phyloP scores from a whole-genome alignment of 2,329 filamentous ascomycete genomes.

The Colletotrichum sp. region DNA sequence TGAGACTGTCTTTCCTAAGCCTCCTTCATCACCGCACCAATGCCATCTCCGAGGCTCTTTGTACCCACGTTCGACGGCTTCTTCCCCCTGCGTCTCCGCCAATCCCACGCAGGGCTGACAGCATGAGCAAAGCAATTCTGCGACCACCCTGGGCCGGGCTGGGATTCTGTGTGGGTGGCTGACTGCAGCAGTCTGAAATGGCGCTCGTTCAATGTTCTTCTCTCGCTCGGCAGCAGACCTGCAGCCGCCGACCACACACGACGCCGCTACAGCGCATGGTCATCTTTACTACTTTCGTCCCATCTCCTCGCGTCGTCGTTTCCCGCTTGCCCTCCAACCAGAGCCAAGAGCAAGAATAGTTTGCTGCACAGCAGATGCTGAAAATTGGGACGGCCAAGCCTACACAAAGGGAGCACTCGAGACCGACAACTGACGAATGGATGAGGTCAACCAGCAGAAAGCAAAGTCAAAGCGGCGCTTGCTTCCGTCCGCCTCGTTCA shows the following conservation, averaged over 20 bases:
- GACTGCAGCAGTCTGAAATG: neutral
- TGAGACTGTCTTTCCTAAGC: neutral
- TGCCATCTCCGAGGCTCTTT: neutral
- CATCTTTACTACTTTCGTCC: neutral
- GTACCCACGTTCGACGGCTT: neutral
- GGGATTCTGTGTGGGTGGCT: neutral
- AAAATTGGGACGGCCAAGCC: neutral
- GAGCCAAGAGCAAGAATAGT: conserved; percentile 8
- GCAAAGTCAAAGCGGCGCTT: neutral
- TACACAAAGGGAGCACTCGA: neutral
- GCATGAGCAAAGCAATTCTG: conserved; percentile 3
- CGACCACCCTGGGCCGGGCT: neutral
- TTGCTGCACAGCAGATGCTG: neutral
- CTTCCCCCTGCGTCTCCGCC: conserved; percentile 6
- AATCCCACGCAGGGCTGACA: conserved; percentile 16
- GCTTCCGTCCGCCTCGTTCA: neutral
- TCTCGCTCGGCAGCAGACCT: neutral
- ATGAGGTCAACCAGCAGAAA: neutral
- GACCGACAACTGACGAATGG: neutral
- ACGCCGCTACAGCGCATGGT: neutral
- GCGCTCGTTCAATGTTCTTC: neutral
- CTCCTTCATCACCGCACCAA: neutral
- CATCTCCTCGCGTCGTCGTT: neutral
- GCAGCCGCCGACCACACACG: neutral
- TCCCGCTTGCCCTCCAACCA: neutral